Evolutionary conservation across 2,329 filamentous ascomycete genomes (phyloP), one percentile per base, ranked within the genome.

Genomic region (Calonectria hawksworthii): DNA sequence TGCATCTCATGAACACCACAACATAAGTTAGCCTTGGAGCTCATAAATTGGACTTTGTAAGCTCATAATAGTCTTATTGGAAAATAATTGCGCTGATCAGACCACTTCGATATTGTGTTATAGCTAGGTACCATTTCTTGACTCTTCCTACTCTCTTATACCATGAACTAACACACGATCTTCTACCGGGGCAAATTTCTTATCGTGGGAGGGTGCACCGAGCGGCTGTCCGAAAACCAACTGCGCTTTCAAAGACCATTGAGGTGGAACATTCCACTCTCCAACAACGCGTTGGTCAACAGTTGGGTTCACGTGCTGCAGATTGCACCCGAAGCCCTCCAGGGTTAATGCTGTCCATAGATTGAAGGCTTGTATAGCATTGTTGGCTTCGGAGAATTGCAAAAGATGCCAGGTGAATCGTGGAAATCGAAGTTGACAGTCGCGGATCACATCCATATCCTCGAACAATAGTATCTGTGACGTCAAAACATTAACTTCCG

Each of bases 401-500:
- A 61, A 18, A 18, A 61, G 56, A 28, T 61, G 56, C 56, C n/a
- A 61, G 1, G 32, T 38, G 23, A 61, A 61, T 9, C 56, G 56
- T 61, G 56, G 34, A 21, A 61, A 61, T 7, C 56, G n/a, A 23
- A 38, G 13, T 11, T 61, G 56, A 21, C 34, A 61, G 6, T 34
- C 30, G 16, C 56, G 56, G 30, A 61, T 61, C n/a, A 61, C 56
- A 61, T 61, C 56, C 56, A 61, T 61, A 16, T 61, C 56, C 23
- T 61, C 56, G 21, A 61, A 61, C 13, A 61, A 61, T 8, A 61
- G 34, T 16, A 61, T 61, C 56, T 61, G 14, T 13, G 3, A 11
- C 3, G 9, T 13, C n/a, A 16, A 9, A 38, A 16, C 8, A 9
- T 41, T 34, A 4, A 10, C 18, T 41, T 41, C 4, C 4, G 8